Base-by-base conservation (phyloP, 2,329 filamentous ascomycete species). In the Helminthosporium solani region DNA sequence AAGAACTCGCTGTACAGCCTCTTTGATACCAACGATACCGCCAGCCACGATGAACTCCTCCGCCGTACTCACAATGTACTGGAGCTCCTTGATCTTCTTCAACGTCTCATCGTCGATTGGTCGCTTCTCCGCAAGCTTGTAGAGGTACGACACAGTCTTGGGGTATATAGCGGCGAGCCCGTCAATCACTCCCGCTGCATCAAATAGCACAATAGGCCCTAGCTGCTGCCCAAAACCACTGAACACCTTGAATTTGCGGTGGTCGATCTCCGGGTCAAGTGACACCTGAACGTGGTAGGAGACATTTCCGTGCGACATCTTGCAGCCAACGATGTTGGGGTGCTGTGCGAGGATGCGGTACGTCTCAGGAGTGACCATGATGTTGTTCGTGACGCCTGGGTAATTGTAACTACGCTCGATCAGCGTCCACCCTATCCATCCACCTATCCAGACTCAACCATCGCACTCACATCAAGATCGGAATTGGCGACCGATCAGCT, bases 251-350 rank as follows among this genome's bases (percentile, higher is more conserved):
- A 86, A 86, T 37, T 77, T 70, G 2, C 67, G 59, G 57, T 81
- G 76, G 64, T 85, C 79, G 60, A 86, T 83, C 38, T 73, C 63
- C 0, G 83, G 83, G 56, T 77, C 79, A 3, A 77, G 74, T 3
- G 80, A 81, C 47, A 86, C 78, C 63, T 85, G 79, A 3, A 78
- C 75, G 61, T 85, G 82, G 56, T 79, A 75, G n/a, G 82, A 84
- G 37, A 86, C 75, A 61, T 85, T 81, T 40, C 82, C 83, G 63
- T 87, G 84, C 0, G 82, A 86, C 56, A 87, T 78, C 70, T 87
- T 87, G 70, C 81, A 84, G 40, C 84, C 84, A 3, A 86, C 83
- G 47, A 86, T 85, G 60, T 86, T 86, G 23, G 80, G 76, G 62
- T 86, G 83, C 44, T 76, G 70, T 6, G 84, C 75, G 20, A 87